Evolutionary conservation across 345 rosid species (phyloP), one percentile per base, ranked within the genome.

Genomic region (Moringa oleifera): DNA sequence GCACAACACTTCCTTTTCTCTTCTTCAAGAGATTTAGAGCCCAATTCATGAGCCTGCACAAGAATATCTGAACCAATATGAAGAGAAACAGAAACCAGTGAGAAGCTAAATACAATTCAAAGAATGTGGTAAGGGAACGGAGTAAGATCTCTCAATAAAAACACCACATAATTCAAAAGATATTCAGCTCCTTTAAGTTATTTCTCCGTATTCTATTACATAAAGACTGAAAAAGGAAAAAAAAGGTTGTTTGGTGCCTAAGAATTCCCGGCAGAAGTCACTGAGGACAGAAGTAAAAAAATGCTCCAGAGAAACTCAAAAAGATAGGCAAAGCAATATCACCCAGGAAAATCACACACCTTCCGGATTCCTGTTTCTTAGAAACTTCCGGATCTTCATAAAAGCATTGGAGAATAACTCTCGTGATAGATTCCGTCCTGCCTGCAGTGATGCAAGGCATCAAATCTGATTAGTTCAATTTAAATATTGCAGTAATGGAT

Each of bases 361-460:
- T 77, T 74, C 84, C 66, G 81, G 63, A 20, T 80, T 85, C 65
- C 61, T 73, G 65, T 73, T 78, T 64, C 59, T 68, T 56, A 90
- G 54, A 53, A 75, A 75, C 71, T 69, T 77, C 55, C 78, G 79
- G 71, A 85, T 71, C 79, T 82, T 84, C 68, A 71, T 51, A 52
- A 90, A 72, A 68, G 88, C 79, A 67, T 69, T 62, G 23, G 85
- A 75, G 73, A 83, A 87, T 67, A 80, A 71, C 70, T 85, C 87
- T 22, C 65, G 55, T 18, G 88, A 73, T 47, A 57, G 51, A 61
- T 70, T 77, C 69, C 80, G 83, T 63, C 83, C 79, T 46, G 61
- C 81, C 92, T 87, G 84, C 76, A 65, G 60, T 51, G 69, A 64
- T 68, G n/a, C n/a, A n/a, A n/a, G n/a, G n/a, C n/a, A n/a, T 65